Base-by-base conservation (phyloP, 228 moss, liverwort and hornwort genomes). In the Sphagnum fallax region DNA sequence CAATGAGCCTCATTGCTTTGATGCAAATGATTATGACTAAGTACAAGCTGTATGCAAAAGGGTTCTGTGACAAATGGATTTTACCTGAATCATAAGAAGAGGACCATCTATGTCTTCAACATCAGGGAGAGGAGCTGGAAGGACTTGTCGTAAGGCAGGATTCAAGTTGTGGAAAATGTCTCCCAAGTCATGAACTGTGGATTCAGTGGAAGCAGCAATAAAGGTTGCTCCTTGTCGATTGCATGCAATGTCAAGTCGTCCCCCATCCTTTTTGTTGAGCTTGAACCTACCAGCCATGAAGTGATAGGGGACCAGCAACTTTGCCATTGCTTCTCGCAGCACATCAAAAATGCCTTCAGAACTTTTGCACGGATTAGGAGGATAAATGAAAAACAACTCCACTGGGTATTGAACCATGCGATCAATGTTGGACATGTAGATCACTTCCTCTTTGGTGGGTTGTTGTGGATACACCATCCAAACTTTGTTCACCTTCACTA, bases 31-130 rank as follows among this genome's bases (percentile, higher is more conserved):
- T 32, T 32, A 32, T 32, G 32, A 32, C 32, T 32, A 32, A 32
- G 32, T 32, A 32, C 32, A 32, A 32, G 32, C 32, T 32, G 32
- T 32, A 2, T 32, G 1, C 32, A 32, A 32, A 32, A 2, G 32
- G 32, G 32, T 32, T 32, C 32, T 32, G 2, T 32, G 32, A 32
- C 32, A 32, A 49, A 2, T 12, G 10, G 62, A 11, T 62, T 32
- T 8, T 76, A 77, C 83, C 84, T 84, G 84, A 53, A 84, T 69
- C 78, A 76, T 84, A 11, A 84, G 81, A 50, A 84, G 71, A 74
- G 71, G 74, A 60, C 75, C 75, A 5, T 84, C 74, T 6, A 52
- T n/a, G 10, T 64, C 67, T 16, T 5, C 49, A 2, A 69, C 66
- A 10, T 10, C 58, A 10, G 14, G 58, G 58, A 58, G 58, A 57